phyloP scores from a whole-genome alignment of 2,329 filamentous ascomycete species.

The Fusarium annulatum region DNA sequence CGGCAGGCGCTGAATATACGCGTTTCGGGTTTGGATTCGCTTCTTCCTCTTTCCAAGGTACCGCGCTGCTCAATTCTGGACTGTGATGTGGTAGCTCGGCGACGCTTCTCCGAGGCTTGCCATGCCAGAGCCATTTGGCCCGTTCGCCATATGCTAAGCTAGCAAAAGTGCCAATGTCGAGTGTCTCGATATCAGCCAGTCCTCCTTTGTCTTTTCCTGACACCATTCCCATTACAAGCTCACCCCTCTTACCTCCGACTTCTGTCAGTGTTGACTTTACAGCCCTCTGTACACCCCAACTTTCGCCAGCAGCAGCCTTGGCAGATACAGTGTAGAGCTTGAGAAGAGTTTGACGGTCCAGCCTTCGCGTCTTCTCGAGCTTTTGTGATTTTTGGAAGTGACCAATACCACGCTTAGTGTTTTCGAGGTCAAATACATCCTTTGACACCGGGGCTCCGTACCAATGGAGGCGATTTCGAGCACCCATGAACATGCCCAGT shows the following conservation, averaged over 20 bases:
- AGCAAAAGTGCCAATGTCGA: slow-evolving; percentile 87
- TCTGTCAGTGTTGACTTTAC: slow-evolving; percentile 96
- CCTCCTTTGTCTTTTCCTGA: slow-evolving; percentile 86
- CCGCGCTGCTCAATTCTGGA: slow-evolving; percentile 58
- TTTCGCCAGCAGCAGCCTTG: slow-evolving; percentile 88
- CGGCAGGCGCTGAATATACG: slow-evolving; percentile 61
- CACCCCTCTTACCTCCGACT: slow-evolving; percentile 91
- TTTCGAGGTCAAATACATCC: slow-evolving; percentile 88
- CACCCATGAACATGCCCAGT: slow-evolving; percentile 88
- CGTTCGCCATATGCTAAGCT: slow-evolving; percentile 82
- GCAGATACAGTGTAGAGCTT: slow-evolving; percentile 85
- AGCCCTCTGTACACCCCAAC: slow-evolving; percentile 91
- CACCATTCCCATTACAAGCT: slow-evolving; percentile 96
- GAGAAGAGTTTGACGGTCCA: slow-evolving; percentile 87
- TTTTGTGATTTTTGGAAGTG: slow-evolving; percentile 93
- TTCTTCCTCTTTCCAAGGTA: slow-evolving; percentile 67
- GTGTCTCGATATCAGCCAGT: slow-evolving; percentile 91
- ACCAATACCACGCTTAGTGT: slow-evolving; percentile 83
- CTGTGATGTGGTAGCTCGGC: slow-evolving; percentile 60
- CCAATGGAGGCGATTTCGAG: slow-evolving; percentile 87
- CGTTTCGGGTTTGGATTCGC: slow-evolving; percentile 57
- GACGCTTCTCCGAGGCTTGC: slow-evolving; percentile 79
- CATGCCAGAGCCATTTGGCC: slow-evolving; percentile 94
- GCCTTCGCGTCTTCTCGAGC: slow-evolving; percentile 77
- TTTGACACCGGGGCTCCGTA: slow-evolving; percentile 87